Conservation (phyloP, 2,329 filamentous ascomycete species). For the Fusarium sp. region DNA sequence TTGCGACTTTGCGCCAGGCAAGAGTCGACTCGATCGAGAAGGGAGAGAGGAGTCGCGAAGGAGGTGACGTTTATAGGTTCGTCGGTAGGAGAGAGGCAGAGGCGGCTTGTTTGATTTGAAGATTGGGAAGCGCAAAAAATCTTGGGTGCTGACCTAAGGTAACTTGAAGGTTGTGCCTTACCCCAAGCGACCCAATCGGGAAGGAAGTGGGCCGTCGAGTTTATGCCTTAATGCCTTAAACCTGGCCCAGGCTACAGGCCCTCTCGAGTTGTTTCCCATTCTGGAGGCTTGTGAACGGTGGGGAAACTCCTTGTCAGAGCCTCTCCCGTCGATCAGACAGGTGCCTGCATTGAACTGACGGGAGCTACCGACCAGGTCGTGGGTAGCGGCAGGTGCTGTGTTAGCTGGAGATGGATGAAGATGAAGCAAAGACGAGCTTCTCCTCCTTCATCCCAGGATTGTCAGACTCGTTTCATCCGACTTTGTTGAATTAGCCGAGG, state of each 20-base stretch:
- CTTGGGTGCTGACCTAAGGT: slow-evolving; percentile 41
- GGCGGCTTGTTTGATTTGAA: slow-evolving; percentile 32
- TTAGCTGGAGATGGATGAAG: slow-evolving; percentile 2
- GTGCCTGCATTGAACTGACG: slow-evolving; percentile 27
- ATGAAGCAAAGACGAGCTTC: slow-evolving; percentile 4
- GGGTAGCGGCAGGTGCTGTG: not conserved
- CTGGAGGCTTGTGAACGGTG: slow-evolving; percentile 17
- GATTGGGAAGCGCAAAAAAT: slow-evolving; percentile 37
- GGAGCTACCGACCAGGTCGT: slow-evolving; percentile 11
- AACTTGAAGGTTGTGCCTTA: slow-evolving; percentile 8
- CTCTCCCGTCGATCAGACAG: slow-evolving; percentile 11
- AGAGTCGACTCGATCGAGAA: slow-evolving; percentile 38
- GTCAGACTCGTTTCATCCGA: slow-evolving; percentile 13
- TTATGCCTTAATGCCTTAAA: not conserved
- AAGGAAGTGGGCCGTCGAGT: not conserved
- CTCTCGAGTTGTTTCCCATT: not conserved
- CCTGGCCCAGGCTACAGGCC: too few relatives aligned
- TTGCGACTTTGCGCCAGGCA: slow-evolving; percentile 56
- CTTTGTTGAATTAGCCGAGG: slow-evolving; percentile 10
- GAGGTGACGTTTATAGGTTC: slow-evolving; percentile 27
- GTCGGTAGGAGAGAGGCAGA: slow-evolving; percentile 20
- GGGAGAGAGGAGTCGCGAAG: slow-evolving; percentile 26
- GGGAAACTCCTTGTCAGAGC: slow-evolving; percentile 12
- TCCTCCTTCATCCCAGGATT: slow-evolving; percentile 24
- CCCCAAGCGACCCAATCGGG: not conserved